Evolutionary conservation across 495 filamentous ascomycete genomes (phyloP), one percentile per base, ranked within the genome.

Genomic region (Hyaloscypha hepaticicola): DNA sequence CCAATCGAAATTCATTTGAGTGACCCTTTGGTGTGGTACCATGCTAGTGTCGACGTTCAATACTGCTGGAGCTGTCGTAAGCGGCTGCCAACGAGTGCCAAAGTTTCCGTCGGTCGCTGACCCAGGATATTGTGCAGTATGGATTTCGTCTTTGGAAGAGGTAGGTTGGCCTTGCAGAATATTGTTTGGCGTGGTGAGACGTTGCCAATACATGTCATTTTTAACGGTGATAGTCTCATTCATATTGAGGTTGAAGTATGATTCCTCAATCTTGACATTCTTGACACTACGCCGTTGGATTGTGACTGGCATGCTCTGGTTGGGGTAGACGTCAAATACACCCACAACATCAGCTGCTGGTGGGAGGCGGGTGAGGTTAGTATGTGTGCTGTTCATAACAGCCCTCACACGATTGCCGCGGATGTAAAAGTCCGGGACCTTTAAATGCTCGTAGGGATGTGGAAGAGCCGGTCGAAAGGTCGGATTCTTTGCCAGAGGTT

Each of bases 11-110:
- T 77, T 75, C 61, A 90, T 79, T 2, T 78, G 80, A 0, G 72
- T 72, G 41, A 90, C 76, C n/a, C 73, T 71, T 45, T 76, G 65
- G 27, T 73, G 74, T 8, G 66, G 66, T 5, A 61, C 49, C 3
- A 28, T 27, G 8, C 71, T 66, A 4, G 82, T 72, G 5, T 79
- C 71, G 4, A 85, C 77, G 9, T 78, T 74, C 11, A 91, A n/a
- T n/a, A n/a, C n/a, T 63, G 2, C 77, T 77, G 5, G 82, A 60
- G 0, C 79, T 79, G 0, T 72, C 70, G 74, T 72, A 1, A 73
- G 70, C 0, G 90, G 88, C 68, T 90, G 88, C 90, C 90, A 93
- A 55, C 82, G 82, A 0, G 89, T 93, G 38, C 81, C 83, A 0
- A 81, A 77, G 1, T 85, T 83, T 53, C 90, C 90, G 67, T 93